A percentile compares a stretch with the other conserved stretches of the same genome.
phyloP scores from a whole-genome alignment of 176 grass and related monocot species.

The Oryza australiensis region DNA sequence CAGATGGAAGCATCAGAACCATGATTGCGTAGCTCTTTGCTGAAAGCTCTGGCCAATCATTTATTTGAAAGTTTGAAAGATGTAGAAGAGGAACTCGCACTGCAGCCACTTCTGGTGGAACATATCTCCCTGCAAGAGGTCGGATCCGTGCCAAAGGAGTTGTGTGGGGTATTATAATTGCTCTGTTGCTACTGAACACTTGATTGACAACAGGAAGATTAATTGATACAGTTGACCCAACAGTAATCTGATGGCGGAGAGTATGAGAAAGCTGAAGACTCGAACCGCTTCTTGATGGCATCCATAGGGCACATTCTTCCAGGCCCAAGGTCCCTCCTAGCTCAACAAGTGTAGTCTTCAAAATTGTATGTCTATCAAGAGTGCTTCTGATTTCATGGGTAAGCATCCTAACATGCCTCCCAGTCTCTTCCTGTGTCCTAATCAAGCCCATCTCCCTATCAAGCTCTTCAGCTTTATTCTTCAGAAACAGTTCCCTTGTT shows the following conservation, averaged over 20 bases:
- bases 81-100: constrained; percentile 78
- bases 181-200: constrained; percentile 67
- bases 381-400: constrained; percentile 83
- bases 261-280: constrained; percentile 82
- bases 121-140: constrained; percentile 54
- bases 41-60: constrained; percentile 75
- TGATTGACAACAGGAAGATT: constrained; percentile 75
- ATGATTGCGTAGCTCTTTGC: constrained; percentile 86
- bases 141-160: constrained; percentile 59
- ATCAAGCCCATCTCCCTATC: constrained; percentile 85
- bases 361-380: constrained; percentile 69
- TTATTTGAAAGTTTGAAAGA: constrained; percentile 91
- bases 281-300: constrained; percentile 57
- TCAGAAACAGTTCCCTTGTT: constrained; percentile 65
- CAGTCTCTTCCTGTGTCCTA: constrained; percentile 59
- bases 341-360: constrained; percentile 79
- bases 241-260: constrained; percentile 54
- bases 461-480: constrained; percentile 69
- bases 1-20: constrained; percentile 85
- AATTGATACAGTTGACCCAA: constrained; percentile 57
- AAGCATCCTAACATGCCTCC: constrained; percentile 74
- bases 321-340: constrained; percentile 60
- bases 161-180: constrained; percentile 70
- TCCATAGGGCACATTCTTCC: constrained; percentile 77
- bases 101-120: constrained; percentile 81